Conservation (phyloP, 2,329 filamentous ascomycete species). For the Hysterium pulicare region DNA sequence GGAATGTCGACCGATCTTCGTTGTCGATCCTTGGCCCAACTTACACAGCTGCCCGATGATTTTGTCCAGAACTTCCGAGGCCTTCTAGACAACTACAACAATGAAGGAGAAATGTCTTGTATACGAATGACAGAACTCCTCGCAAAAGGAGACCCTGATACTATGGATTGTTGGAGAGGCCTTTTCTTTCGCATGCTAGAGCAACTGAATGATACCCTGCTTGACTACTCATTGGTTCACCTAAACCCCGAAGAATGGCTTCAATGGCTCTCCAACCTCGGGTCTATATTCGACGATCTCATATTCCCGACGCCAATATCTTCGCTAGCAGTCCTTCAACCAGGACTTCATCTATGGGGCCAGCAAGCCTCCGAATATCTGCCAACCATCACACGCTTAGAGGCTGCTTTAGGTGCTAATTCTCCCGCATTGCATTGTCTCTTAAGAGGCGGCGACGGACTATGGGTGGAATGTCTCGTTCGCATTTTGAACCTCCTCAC, state of each 20-base stretch:
- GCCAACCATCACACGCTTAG: slow-evolving; percentile 19
- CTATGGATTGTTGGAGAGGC: slow-evolving; percentile 18
- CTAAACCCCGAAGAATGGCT: slow-evolving; percentile 21
- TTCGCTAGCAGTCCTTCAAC: slow-evolving; percentile 10
- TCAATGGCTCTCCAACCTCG: slow-evolving; percentile 17
- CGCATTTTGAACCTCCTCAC: slow-evolving; percentile 16
- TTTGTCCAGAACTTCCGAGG: slow-evolving; percentile 11
- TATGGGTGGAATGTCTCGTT: slow-evolving; percentile 10
- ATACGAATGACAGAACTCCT: slow-evolving; percentile 18
- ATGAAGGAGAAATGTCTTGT: slow-evolving; percentile 7
- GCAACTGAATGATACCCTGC: slow-evolving; percentile 1
- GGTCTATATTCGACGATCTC: slow-evolving; percentile 15
- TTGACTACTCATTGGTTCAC: slow-evolving; percentile 15
- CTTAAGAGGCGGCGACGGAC: slow-evolving; percentile 11
- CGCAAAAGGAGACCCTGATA: slow-evolving; percentile 5
- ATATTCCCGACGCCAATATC: slow-evolving; percentile 7
- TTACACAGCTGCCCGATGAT: slow-evolving; percentile 11
- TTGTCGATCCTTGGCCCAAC: slow-evolving; percentile 17
- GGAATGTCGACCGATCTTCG: slow-evolving; percentile 9
- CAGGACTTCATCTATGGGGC: slow-evolving; percentile 11
- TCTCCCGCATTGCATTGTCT: slow-evolving; percentile 13
- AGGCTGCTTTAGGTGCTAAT: slow-evolving; percentile 9
- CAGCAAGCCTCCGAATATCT: slow-evolving; percentile 9
- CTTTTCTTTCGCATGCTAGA: slow-evolving; percentile 17
- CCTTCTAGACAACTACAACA: slow-evolving; percentile 8